Conservation (phyloP, 768 basidiomycete genomes). For the Flagelloscypha sp. region DNA sequence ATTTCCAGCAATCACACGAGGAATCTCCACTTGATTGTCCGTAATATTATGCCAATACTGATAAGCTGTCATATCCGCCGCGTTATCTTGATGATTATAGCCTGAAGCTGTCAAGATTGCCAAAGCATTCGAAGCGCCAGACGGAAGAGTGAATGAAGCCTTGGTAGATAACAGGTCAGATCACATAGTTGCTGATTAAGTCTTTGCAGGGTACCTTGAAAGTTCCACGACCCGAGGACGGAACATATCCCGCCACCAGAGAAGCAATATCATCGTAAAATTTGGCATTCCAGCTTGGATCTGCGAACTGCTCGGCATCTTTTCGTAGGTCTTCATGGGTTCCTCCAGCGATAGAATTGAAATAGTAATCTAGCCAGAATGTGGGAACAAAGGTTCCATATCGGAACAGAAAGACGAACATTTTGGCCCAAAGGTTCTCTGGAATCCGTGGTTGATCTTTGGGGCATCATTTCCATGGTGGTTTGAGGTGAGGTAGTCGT, state of each 20-base stretch:
- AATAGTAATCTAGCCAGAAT: too few relatives aligned
- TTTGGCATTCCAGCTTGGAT: constrained; percentile 16
- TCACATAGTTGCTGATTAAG: too few relatives aligned
- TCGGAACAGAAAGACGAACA: constrained; percentile 16
- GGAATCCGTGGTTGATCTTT: constrained; percentile 20
- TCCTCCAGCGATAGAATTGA: neutral
- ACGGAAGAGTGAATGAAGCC: too few relatives aligned
- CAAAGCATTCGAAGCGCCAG: constrained; percentile 10
- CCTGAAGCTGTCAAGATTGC: constrained; percentile 18
- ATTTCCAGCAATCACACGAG: constrained; percentile 19
- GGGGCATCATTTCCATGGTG: too few relatives aligned
- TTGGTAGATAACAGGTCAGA: too few relatives aligned
- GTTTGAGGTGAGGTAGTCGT: too few relatives aligned
- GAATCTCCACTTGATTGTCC: constrained; percentile 11
- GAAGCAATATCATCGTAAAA: constrained; percentile 22
- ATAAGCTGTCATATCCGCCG: constrained; percentile 14
- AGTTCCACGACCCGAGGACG: constrained; percentile 12
- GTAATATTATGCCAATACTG: constrained; percentile 18
- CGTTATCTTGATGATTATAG: constrained; percentile 16
- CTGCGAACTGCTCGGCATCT: constrained; percentile 18
- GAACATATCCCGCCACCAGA: constrained; percentile 15
- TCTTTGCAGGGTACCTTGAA: constrained; percentile 9
- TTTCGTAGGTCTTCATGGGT: constrained; percentile 11
- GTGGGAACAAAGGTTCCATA: constrained; percentile 11
- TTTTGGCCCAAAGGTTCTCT: constrained; percentile 22